A percentile compares a stretch with the other conserved stretches of the same genome.
These are phyloP conservation scores for Mycotypha africana DNA, from an alignment of 371 early-diverging fungal species.

Conservation along the genomic window DNA sequence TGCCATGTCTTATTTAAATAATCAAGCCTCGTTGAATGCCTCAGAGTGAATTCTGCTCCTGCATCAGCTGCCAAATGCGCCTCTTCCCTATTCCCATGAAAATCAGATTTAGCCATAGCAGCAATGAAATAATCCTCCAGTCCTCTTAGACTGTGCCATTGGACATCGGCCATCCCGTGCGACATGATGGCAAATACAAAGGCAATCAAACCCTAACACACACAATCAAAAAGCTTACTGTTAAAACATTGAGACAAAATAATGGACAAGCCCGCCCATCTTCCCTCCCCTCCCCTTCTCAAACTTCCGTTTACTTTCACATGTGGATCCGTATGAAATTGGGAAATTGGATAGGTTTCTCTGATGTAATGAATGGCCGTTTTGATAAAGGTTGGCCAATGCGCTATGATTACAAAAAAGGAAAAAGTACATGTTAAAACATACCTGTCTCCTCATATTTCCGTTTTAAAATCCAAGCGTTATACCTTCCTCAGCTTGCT, in stretches of 20 bases:
- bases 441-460: too few species aligned
- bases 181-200: slow-evolving; percentile 80
- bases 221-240: too few species aligned
- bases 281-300: too few species aligned
- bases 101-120: slow-evolving; percentile 60
- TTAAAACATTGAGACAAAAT: too few species aligned
- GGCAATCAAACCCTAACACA: slow-evolving; percentile 53
- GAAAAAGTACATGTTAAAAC: too few species aligned
- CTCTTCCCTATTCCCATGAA: slow-evolving; percentile 47
- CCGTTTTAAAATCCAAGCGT: too few species aligned
- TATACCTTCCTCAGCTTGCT: slow-evolving; percentile 50
- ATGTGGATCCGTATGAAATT: slow-evolving; percentile 15
- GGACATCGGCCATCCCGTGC: slow-evolving; percentile 78
- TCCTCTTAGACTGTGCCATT: slow-evolving; percentile 78
- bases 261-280: too few species aligned
- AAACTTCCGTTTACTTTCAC: slow-evolving; percentile 17
- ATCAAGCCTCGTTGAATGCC: slow-evolving; percentile 36
- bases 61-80: slow-evolving; percentile 76
- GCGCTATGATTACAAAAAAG: too few species aligned
- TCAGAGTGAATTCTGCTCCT: slow-evolving; percentile 76
- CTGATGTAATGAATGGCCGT: slow-evolving; percentile 58
- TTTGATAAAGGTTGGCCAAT: slow-evolving; percentile 81
- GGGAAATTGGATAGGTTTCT: slow-evolving; percentile 21
- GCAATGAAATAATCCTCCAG: slow-evolving; percentile 67
- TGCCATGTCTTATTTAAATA: slow-evolving; percentile 62